Evolutionary conservation across 1,284 basidiomycete species (phyloP).

Genomic region (Ceratobasidium sp.): DNA sequence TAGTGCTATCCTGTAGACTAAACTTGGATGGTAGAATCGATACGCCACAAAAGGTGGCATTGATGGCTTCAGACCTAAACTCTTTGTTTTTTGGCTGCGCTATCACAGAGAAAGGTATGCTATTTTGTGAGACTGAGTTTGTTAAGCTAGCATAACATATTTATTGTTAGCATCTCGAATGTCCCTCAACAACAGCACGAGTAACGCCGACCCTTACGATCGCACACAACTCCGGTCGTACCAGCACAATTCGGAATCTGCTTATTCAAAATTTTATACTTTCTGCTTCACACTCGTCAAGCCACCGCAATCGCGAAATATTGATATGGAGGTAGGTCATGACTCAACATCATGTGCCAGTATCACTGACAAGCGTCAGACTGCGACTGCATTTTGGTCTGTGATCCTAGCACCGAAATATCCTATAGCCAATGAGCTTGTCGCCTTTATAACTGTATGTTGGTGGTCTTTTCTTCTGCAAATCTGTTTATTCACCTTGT

Average conservation of each 20-base stretch:
- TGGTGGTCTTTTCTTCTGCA: conserved; percentile 24
- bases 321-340: conserved; percentile 77
- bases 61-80: conserved; percentile 70
- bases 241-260: conserved; percentile 63
- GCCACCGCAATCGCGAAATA: conserved; percentile 72
- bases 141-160: not conserved
- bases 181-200: conserved; percentile 19
- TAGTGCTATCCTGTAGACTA: too few species aligned
- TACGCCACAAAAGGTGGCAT: conserved; percentile 64
- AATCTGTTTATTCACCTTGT: not conserved
- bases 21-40: conserved; percentile 65
- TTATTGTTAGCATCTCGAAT: conserved; percentile 22
- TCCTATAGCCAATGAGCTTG: conserved; percentile 71
- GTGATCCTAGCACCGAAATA: conserved; percentile 74
- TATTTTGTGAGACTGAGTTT: not conserved
- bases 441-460: conserved; percentile 73
- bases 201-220: conserved; percentile 66
- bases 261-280: conserved; percentile 73
- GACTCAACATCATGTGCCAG: not conserved
- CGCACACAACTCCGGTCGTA: conserved; percentile 62
- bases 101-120: conserved; percentile 43
- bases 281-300: conserved; percentile 80
- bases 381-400: conserved; percentile 77
- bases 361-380: conserved; percentile 60
- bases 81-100: conserved; percentile 65